Conservation (phyloP, 2,329 filamentous ascomycete genomes). For the Hymenoscyphus salicellus region DNA sequence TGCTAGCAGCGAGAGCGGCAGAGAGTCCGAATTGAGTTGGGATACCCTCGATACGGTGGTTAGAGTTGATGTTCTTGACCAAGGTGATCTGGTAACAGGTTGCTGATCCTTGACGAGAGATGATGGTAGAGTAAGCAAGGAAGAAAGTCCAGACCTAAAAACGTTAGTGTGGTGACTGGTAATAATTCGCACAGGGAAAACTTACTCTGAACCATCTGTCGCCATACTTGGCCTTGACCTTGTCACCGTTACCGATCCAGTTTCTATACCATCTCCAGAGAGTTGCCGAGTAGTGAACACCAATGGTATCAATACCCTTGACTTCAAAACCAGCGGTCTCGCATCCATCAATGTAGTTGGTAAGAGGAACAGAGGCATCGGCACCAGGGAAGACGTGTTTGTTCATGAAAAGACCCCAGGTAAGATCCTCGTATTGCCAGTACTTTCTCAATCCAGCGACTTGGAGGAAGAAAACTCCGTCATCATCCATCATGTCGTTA, state of each 20-base stretch:
- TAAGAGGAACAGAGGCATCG: constrained; percentile 89
- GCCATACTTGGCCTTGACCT: constrained; percentile 93
- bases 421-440: constrained; percentile 97
- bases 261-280: constrained; percentile 98
- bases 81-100: constrained; percentile 77
- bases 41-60: constrained; percentile 72
- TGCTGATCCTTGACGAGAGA: constrained; percentile 70
- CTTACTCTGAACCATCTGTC: constrained; percentile 90
- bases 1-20: constrained; percentile 52
- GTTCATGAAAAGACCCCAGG: constrained; percentile 99
- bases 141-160: constrained; percentile 78
- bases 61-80: constrained; percentile 81
- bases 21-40: constrained; percentile 61
- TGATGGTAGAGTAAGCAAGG: constrained; percentile 72
- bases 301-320: constrained; percentile 88
- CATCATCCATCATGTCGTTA: constrained; percentile 92
- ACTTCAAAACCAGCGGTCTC: constrained; percentile 88
- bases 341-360: constrained; percentile 78
- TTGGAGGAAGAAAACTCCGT: constrained; percentile 94
- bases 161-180: constrained; percentile 19
- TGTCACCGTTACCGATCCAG: constrained; percentile 91
- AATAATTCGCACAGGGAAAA: constrained; percentile 23
- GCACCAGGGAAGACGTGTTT: constrained; percentile 98
- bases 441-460: constrained; percentile 88
- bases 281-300: constrained; percentile 94